These are phyloP conservation scores for Exsudoporus frostii DNA, from an alignment of 768 basidiomycete genomes.

Conservation along the genomic window DNA sequence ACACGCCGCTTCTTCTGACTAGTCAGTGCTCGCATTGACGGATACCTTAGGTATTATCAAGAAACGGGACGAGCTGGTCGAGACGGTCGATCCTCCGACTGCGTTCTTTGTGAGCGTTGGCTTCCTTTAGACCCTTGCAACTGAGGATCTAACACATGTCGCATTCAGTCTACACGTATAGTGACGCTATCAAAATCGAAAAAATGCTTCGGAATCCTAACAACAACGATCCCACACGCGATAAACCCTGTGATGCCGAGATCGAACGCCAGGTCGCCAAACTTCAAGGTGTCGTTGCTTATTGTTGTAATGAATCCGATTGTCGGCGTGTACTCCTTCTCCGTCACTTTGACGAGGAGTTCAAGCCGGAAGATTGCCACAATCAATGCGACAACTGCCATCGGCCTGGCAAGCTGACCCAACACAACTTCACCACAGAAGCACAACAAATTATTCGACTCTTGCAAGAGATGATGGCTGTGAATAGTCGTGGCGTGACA, in stretches of 20 bases:
- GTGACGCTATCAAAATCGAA: slow-evolving; percentile 54
- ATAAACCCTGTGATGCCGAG: slow-evolving; percentile 41
- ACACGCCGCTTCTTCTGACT: slow-evolving; percentile 21
- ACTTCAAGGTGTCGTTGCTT: slow-evolving; percentile 68
- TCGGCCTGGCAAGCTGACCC: slow-evolving; percentile 41
- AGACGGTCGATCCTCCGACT: slow-evolving; percentile 80
- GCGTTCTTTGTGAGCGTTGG: slow-evolving; percentile 71
- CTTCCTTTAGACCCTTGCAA: background rate
- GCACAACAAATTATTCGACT: slow-evolving; percentile 58
- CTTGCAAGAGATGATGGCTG: slow-evolving; percentile 43
- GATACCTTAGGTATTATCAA: slow-evolving; percentile 69
- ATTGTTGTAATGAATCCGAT: slow-evolving; percentile 74
- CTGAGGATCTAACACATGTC: background rate
- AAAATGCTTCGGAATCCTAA: slow-evolving; percentile 60
- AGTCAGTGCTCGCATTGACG: background rate
- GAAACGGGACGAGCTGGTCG: slow-evolving; percentile 97
- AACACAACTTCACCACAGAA: slow-evolving; percentile 57
- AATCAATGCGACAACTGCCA: slow-evolving; percentile 83
- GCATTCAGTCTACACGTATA: slow-evolving; percentile 57
- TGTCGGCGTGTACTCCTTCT: slow-evolving; percentile 89
- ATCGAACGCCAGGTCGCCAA: slow-evolving; percentile 66
- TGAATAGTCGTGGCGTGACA: slow-evolving; percentile 53
- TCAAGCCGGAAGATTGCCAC: slow-evolving; percentile 63
- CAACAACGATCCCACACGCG: slow-evolving; percentile 34
- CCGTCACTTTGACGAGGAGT: slow-evolving; percentile 82